Evolutionary conservation across 495 filamentous ascomycete species (phyloP), one percentile per base, ranked within the genome.

Genomic region (Neurospora intermedia): DNA sequence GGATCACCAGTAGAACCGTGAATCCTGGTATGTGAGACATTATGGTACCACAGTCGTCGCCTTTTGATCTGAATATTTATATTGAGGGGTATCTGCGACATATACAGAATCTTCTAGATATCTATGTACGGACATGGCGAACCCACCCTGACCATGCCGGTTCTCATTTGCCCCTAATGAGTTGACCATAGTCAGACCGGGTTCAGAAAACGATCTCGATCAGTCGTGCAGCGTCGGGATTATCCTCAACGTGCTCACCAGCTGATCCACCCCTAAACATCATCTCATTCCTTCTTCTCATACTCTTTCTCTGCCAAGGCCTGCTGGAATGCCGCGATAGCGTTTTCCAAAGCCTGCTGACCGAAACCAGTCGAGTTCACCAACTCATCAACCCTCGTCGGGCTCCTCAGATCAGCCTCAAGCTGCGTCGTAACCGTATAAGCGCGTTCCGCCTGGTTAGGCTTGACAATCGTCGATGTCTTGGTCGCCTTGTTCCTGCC

Each of bases 391-490:
- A 85, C 83, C 45, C 80, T 78, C 5, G 80, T 82, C 15, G 81
- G 78, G 10, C 76, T 71, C n/a, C 46, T 72, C n/a, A 80, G 72
- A 43, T 80, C 74, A 4, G 83, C 75, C 35, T 82, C 83, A 27
- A 96, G 80, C 77, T 94, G 92, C 0, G 89, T 84, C 54, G 86
- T 88, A 73, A 96, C 87, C 16, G 84, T 86, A 74, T 96, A 96
- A 27, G 88, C 88, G 6, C 85, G 83, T 41, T 90, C 90, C 15
- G 92, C 86, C 46, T 87, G 85, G 31, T 86, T 84, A 0, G 94
- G 94, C 78, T 97, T 97, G 45, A 92, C 84, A 16, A 97, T 87
- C 5, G 84, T 86, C 18, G 87, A 83, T 0, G 88, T 80, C 69
- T 86, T 89, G 23, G 90, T 86, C 27, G 85, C 76, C 45, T 74